Conservation (phyloP, 768 basidiomycete species). For the Hirschioporus abietinus region DNA sequence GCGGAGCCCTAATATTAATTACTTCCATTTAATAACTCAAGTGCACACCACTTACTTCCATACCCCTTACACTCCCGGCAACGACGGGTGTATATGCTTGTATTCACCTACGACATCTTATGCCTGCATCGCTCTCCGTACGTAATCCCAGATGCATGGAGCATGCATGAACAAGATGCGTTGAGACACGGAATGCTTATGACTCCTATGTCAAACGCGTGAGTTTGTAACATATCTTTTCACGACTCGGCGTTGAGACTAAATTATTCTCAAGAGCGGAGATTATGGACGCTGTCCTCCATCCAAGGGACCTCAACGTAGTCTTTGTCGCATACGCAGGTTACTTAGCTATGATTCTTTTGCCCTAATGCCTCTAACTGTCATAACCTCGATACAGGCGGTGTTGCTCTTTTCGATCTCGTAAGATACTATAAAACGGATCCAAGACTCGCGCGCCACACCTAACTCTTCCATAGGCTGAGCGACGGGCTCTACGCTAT, state of each 20-base stretch:
- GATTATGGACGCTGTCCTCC: conserved; percentile 54
- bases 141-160: conserved; percentile 73
- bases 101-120: conserved; percentile 72
- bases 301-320: conserved; percentile 69
- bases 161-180: conserved; percentile 56
- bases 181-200: conserved; percentile 35
- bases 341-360: conserved; percentile 22
- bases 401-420: conserved; percentile 54
- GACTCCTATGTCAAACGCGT: conserved; percentile 31
- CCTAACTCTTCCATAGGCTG: conserved; percentile 27
- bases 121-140: conserved; percentile 64
- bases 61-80: too few relatives aligned
- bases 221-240: conserved; percentile 13
- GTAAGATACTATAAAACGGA: conserved; percentile 27
- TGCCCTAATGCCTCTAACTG: conserved; percentile 6
- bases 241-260: conserved; percentile 6
- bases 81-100: too few relatives aligned
- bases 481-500: conserved; percentile 47
- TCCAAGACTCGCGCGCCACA: neutral
- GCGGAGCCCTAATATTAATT: too few relatives aligned
- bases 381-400: conserved; percentile 36
- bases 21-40: too few relatives aligned
- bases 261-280: conserved; percentile 32
- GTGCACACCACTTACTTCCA: too few relatives aligned
- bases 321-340: conserved; percentile 75